phyloP scores from a whole-genome alignment of 2,329 filamentous ascomycete species.

The Ambrosiella beaveri region DNA sequence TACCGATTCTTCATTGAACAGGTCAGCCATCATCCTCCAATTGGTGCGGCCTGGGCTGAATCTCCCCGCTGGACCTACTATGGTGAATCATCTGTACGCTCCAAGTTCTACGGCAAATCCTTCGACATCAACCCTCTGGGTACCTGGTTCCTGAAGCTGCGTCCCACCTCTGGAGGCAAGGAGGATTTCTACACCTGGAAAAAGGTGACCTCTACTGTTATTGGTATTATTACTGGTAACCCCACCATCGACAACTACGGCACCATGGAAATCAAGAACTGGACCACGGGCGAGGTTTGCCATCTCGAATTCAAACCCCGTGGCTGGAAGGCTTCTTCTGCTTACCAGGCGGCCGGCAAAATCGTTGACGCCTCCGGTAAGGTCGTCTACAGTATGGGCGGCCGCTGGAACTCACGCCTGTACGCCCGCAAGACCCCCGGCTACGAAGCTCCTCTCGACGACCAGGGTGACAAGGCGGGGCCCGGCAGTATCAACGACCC shows the following conservation, averaged over 20 bases:
- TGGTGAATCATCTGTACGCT: conserved; percentile 86
- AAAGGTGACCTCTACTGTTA: conserved; percentile 93
- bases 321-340: conserved; percentile 87
- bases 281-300: conserved; percentile 85
- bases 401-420: conserved; percentile 93
- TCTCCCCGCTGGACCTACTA: conserved; percentile 92
- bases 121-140: conserved; percentile 94
- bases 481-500: conserved; percentile 43
- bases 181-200: conserved; percentile 96
- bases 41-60: conserved; percentile 87
- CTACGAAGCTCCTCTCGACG: conserved; percentile 58
- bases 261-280: conserved; percentile 92
- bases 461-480: conserved; percentile 30
- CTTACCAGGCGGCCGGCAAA: conserved; percentile 76
- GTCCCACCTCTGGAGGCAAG: conserved; percentile 55
- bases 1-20: conserved; percentile 98
- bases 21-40: conserved; percentile 89
- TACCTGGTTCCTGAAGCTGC: conserved; percentile 86
- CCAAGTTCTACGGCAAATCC: conserved; percentile 93
- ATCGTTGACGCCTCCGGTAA: conserved; percentile 64
- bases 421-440: conserved; percentile 87
- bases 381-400: conserved; percentile 76
- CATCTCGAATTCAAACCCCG: conserved; percentile 83
- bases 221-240: conserved; percentile 93
- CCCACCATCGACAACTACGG: conserved; percentile 97